phyloP scores from a whole-genome alignment of 257 asterid genomes.

The Solanum chilense region DNA sequence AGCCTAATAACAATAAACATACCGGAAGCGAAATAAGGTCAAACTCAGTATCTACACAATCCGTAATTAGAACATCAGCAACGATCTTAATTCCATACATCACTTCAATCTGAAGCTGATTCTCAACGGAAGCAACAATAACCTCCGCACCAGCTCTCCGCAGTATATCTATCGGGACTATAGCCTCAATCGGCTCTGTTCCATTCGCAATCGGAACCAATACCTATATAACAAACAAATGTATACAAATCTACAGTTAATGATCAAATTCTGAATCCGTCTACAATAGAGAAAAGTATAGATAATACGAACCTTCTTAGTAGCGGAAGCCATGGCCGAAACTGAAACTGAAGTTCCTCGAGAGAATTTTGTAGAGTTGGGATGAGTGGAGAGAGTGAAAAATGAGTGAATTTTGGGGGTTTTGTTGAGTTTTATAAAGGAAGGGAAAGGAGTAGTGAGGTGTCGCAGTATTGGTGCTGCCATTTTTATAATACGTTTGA shows the following conservation, averaged over 20 bases:
- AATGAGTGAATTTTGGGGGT: slow-evolving; percentile 4
- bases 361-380: slow-evolving; percentile 21
- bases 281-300: not conserved
- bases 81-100: slow-evolving; percentile 64
- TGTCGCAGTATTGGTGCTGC: slow-evolving; percentile 15
- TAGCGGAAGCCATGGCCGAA: slow-evolving; percentile 63
- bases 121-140: slow-evolving; percentile 88
- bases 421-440: slow-evolving; percentile 3
- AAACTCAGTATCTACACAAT: slow-evolving; percentile 44
- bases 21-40: slow-evolving; percentile 93
- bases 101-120: slow-evolving; percentile 62
- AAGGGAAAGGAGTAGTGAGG: slow-evolving; percentile 29
- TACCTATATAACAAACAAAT: slow-evolving; percentile 32
- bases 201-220: slow-evolving; percentile 98
- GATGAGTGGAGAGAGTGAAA: slow-evolving; percentile 12
- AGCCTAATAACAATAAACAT: not conserved
- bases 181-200: slow-evolving; percentile 94
- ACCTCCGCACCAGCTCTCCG: slow-evolving; percentile 97
- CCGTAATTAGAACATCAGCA: slow-evolving; percentile 81
- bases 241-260: not conserved
- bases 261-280: not conserved
- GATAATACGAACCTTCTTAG: slow-evolving; percentile 20
- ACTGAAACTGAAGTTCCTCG: slow-evolving; percentile 21
- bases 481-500: not conserved
- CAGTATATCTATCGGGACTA: slow-evolving; percentile 63